phyloP scores from a whole-genome alignment of 2,329 filamentous ascomycete species.

The Pestalotiopsis sp. region DNA sequence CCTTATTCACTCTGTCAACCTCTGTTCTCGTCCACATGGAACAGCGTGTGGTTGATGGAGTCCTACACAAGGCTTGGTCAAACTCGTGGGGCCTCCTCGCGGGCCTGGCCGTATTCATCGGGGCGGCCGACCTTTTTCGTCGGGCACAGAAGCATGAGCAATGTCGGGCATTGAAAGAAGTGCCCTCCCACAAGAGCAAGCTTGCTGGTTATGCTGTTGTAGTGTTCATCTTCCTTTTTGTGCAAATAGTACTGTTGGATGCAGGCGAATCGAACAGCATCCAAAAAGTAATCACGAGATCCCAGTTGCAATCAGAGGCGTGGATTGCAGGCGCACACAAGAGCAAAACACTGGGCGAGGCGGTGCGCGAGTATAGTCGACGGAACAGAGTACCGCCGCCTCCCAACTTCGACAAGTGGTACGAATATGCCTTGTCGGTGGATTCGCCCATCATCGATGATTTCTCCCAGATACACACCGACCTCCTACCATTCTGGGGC shows the following conservation, averaged over 20 bases:
- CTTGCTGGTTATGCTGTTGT: slow-evolving; percentile 20
- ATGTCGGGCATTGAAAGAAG: slow-evolving; percentile 16
- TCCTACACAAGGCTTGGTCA: slow-evolving; percentile 26
- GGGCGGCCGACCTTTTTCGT: slow-evolving; percentile 25
- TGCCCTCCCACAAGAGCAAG: slow-evolving; percentile 20
- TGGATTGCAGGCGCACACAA: slow-evolving; percentile 46
- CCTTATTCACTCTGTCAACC: slow-evolving; percentile 25
- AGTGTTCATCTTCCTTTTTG: slow-evolving; percentile 23
- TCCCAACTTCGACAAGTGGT: slow-evolving; percentile 75
- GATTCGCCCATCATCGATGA: slow-evolving; percentile 69
- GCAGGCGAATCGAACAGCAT: slow-evolving; percentile 17
- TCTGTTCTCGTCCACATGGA: slow-evolving; percentile 29
- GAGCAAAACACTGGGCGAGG: slow-evolving; percentile 57
- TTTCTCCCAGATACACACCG: slow-evolving; percentile 69
- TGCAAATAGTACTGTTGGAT: slow-evolving; percentile 20
- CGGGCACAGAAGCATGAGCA: slow-evolving; percentile 15
- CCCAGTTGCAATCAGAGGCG: slow-evolving; percentile 47
- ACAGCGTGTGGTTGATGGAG: slow-evolving; percentile 23
- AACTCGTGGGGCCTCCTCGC: slow-evolving; percentile 22
- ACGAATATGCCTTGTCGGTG: slow-evolving; percentile 63
- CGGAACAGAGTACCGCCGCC: slow-evolving; percentile 70
- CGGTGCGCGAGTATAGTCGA: slow-evolving; percentile 66
- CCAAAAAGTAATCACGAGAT: slow-evolving; percentile 44
- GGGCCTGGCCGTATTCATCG: slow-evolving; percentile 25
- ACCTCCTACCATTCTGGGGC: slow-evolving; percentile 71